Evolutionary conservation across 306 rosid genomes (phyloP).

Genomic region (Cajanus cajan): DNA sequence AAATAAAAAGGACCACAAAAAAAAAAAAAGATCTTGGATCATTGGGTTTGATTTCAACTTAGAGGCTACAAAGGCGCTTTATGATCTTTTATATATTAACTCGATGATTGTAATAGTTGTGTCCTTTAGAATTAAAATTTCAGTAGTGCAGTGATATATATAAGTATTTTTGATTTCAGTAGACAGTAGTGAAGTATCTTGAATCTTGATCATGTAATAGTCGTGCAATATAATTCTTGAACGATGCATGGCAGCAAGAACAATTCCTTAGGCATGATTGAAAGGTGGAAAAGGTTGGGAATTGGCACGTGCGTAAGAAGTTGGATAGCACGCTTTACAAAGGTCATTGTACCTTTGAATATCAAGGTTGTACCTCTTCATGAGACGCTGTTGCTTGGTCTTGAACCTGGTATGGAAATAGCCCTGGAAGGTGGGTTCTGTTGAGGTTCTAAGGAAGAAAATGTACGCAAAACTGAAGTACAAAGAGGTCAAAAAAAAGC

Average conservation of each 20-base stretch:
- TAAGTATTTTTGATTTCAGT: not conserved
- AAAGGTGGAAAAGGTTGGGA: not conserved
- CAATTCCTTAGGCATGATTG: not conserved
- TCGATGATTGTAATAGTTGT: not conserved
- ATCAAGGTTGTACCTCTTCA: slow-evolving; percentile 46
- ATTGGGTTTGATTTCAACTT: no score
- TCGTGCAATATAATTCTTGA: no score
- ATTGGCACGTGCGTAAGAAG: not conserved
- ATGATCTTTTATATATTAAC: not conserved
- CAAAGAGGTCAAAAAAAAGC: slow-evolving; percentile 62
- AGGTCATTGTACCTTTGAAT: slow-evolving; percentile 23
- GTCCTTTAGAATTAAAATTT: not conserved
- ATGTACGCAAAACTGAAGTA: slow-evolving; percentile 15
- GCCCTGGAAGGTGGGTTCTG: slow-evolving; percentile 72
- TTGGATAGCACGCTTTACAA: slow-evolving; percentile 47
- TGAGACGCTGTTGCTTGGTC: slow-evolving; percentile 55
- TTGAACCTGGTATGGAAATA: slow-evolving; percentile 54
- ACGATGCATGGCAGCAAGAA: slow-evolving; percentile 22
- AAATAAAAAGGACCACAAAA: no score
- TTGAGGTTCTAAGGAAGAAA: slow-evolving; percentile 49
- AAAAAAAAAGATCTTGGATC: no score
- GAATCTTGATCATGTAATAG: not conserved
- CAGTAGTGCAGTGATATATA: not conserved
- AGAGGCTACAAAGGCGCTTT: not conserved
- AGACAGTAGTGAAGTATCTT: not conserved